Conservation (phyloP, 208 protist genomes). For the Strigomonas culicis region DNA sequence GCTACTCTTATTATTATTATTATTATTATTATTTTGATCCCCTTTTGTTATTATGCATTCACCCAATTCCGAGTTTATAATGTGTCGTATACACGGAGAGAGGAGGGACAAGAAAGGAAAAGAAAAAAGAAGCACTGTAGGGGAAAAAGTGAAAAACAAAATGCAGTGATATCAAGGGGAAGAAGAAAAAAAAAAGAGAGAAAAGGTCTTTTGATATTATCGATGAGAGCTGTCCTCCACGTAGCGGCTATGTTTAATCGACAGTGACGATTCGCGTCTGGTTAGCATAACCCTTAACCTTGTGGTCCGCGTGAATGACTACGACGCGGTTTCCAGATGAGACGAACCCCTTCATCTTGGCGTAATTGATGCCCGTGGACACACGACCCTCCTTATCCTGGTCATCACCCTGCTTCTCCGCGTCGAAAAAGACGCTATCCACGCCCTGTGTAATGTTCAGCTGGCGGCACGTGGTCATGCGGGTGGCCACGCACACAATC, state of each 20-base stretch:
- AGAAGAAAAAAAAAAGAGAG: neutral
- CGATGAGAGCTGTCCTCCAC: neutral
- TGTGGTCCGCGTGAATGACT: constrained; percentile 78
- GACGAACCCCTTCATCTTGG: constrained; percentile 56
- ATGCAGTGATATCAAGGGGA: neutral
- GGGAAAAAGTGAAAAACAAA: constrained; percentile 4
- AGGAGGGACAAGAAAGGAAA: neutral
- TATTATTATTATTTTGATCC: too few relatives aligned
- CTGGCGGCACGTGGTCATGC: constrained; percentile 81
- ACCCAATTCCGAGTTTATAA: too few relatives aligned
- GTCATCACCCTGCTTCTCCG: constrained; percentile 50
- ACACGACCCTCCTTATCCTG: constrained; percentile 75
- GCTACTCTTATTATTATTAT: too few relatives aligned
- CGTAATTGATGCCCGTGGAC: constrained; percentile 46
- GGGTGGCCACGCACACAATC: constrained; percentile 92
- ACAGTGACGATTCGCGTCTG: constrained; percentile 74
- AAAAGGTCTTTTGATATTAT: neutral
- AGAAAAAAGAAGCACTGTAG: neutral
- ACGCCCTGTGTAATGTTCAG: constrained; percentile 77
- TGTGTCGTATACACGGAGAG: neutral
- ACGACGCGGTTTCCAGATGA: constrained; percentile 63
- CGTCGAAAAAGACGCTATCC: constrained; percentile 76
- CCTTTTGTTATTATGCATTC: too few relatives aligned
- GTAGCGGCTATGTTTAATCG: constrained; percentile 19
- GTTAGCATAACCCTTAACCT: constrained; percentile 88